Percentiles rank a stretch among this genome's conserved stretches.
phyloP scores from a whole-genome alignment of 768 basidiomycete genomes.

The Gelatoporia subvermispora region DNA sequence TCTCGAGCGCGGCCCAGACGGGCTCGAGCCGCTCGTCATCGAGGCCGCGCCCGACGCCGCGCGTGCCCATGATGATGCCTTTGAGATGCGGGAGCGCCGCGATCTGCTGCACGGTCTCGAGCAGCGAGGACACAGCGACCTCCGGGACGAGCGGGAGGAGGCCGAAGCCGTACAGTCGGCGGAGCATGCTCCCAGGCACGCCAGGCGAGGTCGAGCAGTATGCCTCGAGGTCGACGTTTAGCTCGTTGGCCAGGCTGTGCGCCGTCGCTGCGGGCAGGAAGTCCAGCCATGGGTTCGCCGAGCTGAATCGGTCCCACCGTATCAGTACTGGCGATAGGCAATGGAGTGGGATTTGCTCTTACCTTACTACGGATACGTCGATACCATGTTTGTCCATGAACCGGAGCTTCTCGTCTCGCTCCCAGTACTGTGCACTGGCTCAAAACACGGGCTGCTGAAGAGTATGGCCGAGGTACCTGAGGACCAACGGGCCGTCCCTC shows the following conservation, averaged over 20 bases:
- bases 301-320: constrained; percentile 33
- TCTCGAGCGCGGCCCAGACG: constrained; percentile 75
- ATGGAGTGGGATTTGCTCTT: constrained; percentile 5
- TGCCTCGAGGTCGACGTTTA: constrained; percentile 74
- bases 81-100: constrained; percentile 59
- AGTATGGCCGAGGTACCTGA: constrained; percentile 39
- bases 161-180: constrained; percentile 79
- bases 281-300: constrained; percentile 91
- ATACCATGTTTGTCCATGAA: constrained; percentile 87
- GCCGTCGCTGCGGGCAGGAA: constrained; percentile 72
- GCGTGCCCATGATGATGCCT: constrained; percentile 79
- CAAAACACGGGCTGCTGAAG: neutral
- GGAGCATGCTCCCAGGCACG: constrained; percentile 34
- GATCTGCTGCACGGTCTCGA: constrained; percentile 67
- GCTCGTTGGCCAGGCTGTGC: constrained; percentile 54
- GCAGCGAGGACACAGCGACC: constrained; percentile 47
- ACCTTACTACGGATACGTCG: constrained; percentile 77
- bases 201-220: constrained; percentile 69
- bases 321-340: neutral
- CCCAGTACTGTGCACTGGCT: constrained; percentile 58
- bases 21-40: constrained; percentile 78
- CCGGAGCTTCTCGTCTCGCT: constrained; percentile 65
- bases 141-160: constrained; percentile 77
- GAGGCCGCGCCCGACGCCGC: constrained; percentile 71
- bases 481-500: constrained; percentile 77